These are phyloP conservation scores for Paracoccidioides brasiliensis DNA, from an alignment of 2,329 filamentous ascomycete species.

Conservation along the genomic window DNA sequence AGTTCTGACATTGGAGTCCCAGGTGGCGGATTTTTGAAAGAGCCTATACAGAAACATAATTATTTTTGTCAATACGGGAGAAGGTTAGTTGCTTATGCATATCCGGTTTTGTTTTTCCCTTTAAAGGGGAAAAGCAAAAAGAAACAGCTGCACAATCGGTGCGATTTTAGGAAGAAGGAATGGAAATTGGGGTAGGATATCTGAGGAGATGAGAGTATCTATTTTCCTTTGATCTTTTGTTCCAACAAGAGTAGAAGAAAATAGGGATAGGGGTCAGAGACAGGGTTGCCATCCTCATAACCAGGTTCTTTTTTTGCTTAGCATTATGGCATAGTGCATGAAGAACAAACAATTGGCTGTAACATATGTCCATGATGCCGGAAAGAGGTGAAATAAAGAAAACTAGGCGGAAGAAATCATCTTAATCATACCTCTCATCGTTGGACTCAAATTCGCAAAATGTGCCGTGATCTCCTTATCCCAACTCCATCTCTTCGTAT, in stretches of 20 bases:
- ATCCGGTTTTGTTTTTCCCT: background rate
- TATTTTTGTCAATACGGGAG: background rate
- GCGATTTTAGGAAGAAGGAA: background rate
- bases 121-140: background rate
- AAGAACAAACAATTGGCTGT: background rate
- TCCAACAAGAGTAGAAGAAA: no score
- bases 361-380: background rate
- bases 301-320: background rate
- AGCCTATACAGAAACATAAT: slow-evolving; percentile 30
- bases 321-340: background rate
- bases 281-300: background rate
- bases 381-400: slow-evolving; percentile 3
- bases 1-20: slow-evolving; percentile 46
- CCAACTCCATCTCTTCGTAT: slow-evolving; percentile 57
- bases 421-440: slow-evolving; percentile 50
- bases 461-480: slow-evolving; percentile 65
- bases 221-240: background rate
- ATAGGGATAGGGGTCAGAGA: background rate
- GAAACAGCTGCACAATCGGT: background rate
- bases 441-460: slow-evolving; percentile 77
- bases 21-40: slow-evolving; percentile 59
- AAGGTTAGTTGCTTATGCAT: background rate
- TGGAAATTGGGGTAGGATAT: background rate
- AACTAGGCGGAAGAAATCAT: background rate
- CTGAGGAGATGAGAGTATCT: background rate